Evolutionary conservation across 495 filamentous ascomycete genomes (phyloP).

Genomic region (Penicillium arizonense): DNA sequence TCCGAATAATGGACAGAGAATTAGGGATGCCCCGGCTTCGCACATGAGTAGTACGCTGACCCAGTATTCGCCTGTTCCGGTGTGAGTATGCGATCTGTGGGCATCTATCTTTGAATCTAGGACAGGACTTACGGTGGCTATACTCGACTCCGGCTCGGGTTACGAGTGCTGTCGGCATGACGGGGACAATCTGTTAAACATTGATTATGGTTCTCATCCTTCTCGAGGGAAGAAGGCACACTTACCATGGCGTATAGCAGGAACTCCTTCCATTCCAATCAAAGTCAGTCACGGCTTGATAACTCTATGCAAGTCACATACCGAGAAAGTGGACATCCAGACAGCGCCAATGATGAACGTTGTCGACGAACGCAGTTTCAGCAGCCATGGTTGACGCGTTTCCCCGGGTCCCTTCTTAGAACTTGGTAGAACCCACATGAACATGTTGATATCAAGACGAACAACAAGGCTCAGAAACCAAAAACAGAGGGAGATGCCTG

Average conservation of each 20-base stretch:
- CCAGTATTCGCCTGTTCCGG: conserved; percentile 29
- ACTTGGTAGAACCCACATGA: background rate
- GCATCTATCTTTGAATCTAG: conserved; percentile 9
- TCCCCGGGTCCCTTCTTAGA: background rate
- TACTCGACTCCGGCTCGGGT: conserved; percentile 51
- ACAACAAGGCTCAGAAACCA: background rate
- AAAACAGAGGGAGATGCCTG: background rate
- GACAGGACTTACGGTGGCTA: conserved; percentile 52
- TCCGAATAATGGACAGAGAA: conserved; percentile 56
- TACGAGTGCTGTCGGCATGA: conserved; percentile 60
- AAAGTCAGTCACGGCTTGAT: background rate
- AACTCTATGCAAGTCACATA: conserved; percentile 30
- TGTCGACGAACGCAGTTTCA: conserved; percentile 56
- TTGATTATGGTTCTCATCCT: background rate
- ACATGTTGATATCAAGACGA: background rate
- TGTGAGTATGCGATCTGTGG: background rate
- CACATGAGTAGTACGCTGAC: conserved; percentile 52
- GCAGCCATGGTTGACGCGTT: conserved; percentile 36
- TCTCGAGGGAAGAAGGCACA: background rate
- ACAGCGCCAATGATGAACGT: conserved; percentile 61
- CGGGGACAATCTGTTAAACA: conserved; percentile 49
- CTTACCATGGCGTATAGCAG: conserved; percentile 37
- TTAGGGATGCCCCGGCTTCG: conserved; percentile 56
- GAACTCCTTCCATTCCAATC: conserved; percentile 37
- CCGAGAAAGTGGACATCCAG: conserved; percentile 61